Conservation (phyloP, 345 rosid genomes). For the Hibiscus tridactylites region DNA sequence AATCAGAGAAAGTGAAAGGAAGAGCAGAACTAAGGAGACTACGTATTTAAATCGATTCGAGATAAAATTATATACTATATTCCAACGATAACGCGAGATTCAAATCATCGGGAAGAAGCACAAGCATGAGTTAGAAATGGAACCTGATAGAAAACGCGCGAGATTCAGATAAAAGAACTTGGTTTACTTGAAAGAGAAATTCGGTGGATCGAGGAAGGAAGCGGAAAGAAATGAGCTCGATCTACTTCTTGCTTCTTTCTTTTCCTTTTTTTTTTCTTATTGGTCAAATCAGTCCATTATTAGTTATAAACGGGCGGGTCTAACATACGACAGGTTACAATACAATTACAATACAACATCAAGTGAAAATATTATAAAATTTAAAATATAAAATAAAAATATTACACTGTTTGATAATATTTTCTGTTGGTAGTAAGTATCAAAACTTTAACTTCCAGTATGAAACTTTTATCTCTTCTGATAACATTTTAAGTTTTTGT, state of each 20-base stretch:
- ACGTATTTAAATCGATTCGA: not conserved
- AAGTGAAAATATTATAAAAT: no score
- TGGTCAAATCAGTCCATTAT: no score
- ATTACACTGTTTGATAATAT: no score
- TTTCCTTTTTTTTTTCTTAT: no score
- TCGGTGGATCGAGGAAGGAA: not conserved
- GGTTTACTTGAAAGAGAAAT: not conserved
- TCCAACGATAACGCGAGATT: not conserved
- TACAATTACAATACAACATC: no score
- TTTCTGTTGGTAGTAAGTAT: no score
- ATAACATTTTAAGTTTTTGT: no score
- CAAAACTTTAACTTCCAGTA: no score
- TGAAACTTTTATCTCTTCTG: no score
- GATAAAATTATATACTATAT: not conserved
- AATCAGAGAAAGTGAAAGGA: slow-evolving; percentile 1
- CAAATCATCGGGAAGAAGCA: not conserved
- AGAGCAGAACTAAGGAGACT: not conserved
- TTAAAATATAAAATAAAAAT: no score
- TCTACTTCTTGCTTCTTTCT: not conserved
- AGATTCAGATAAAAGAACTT: not conserved
- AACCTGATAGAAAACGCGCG: not conserved
- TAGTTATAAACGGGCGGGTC: no score
- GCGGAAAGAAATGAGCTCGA: not conserved
- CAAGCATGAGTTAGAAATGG: not conserved
- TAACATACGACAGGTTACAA: no score